phyloP scores from a whole-genome alignment of 2,329 filamentous ascomycete genomes.

The Ophiostoma himal-ulmi region DNA sequence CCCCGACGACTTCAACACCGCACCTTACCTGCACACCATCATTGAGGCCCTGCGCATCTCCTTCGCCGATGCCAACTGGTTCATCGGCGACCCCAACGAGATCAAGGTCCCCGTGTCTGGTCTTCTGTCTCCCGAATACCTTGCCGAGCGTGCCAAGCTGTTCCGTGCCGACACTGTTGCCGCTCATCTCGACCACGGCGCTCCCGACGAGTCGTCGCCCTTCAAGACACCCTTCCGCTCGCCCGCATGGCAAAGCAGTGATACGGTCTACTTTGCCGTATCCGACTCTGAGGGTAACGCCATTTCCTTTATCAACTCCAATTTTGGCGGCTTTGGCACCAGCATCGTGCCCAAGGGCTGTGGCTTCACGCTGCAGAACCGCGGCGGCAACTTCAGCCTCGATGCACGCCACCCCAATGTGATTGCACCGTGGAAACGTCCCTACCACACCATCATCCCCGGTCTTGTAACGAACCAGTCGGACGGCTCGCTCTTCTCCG shows the following conservation, averaged over 20 bases:
- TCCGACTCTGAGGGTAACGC: conserved; percentile 80
- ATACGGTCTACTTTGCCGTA: conserved; percentile 90
- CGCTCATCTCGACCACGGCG: conserved; percentile 26
- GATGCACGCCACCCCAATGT: conserved; percentile 67
- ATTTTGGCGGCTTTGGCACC: conserved; percentile 85
- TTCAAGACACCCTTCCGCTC: conserved; percentile 51
- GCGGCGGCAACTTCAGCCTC: conserved; percentile 79
- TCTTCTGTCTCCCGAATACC: conserved; percentile 67
- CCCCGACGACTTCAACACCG: conserved; percentile 69
- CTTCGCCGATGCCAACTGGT: conserved; percentile 88
- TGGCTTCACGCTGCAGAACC: conserved; percentile 88
- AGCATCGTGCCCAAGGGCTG: conserved; percentile 77
- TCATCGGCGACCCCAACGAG: conserved; percentile 74
- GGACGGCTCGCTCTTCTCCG: conserved; percentile 70
- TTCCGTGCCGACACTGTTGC: conserved; percentile 47
- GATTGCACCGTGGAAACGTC: conserved; percentile 74
- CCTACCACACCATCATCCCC: conserved; percentile 97
- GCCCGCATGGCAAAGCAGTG: conserved; percentile 76
- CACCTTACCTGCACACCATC: conserved; percentile 74
- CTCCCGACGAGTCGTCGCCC: conserved; percentile 44
- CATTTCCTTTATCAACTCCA: conserved; percentile 94
- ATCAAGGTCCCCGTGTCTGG: conserved; percentile 61
- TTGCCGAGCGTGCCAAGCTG: conserved; percentile 60
- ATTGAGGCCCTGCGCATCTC: conserved; percentile 84
- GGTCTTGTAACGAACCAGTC: conserved; percentile 74